phyloP scores from a whole-genome alignment of 805 yeast species.

The Candida piceae region DNA sequence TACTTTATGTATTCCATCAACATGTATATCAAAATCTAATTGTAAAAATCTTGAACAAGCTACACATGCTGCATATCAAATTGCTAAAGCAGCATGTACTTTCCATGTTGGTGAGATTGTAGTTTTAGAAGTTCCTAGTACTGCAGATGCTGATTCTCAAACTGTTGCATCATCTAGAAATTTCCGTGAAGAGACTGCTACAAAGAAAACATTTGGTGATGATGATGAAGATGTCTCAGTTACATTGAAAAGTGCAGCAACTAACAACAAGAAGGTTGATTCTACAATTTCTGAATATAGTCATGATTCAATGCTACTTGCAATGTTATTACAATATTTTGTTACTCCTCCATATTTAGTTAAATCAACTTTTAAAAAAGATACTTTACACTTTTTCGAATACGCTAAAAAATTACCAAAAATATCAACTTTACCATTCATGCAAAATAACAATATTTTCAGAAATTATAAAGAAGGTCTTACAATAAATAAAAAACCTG shows the following conservation, averaged over 20 bases:
- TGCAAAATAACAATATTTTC: slow-evolving; percentile 40
- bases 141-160: slow-evolving; percentile 22
- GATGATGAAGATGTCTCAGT: slow-evolving; percentile 12
- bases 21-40: slow-evolving; percentile 47
- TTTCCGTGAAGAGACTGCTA: slow-evolving; percentile 9
- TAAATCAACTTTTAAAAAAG: slow-evolving; percentile 52
- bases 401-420: slow-evolving; percentile 69
- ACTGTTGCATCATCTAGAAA: no score
- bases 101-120: slow-evolving; percentile 73
- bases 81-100: slow-evolving; percentile 68
- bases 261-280: no score
- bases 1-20: slow-evolving; percentile 71
- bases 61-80: slow-evolving; percentile 68
- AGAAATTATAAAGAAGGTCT: slow-evolving; percentile 59
- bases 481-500: slow-evolving; percentile 40
- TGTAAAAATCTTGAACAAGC: slow-evolving; percentile 68
- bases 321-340: slow-evolving; percentile 69
- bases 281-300: no score
- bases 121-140: slow-evolving; percentile 47
- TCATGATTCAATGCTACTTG: slow-evolving; percentile 48
- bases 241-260: no score
- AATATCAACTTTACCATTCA: slow-evolving; percentile 69
- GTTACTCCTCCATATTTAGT: slow-evolving; percentile 81
- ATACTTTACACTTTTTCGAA: slow-evolving; percentile 41
- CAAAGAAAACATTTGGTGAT: slow-evolving; percentile 24